Evolutionary conservation across 2,329 filamentous ascomycete genomes (phyloP).

Genomic region (Hypoxylon sp.): DNA sequence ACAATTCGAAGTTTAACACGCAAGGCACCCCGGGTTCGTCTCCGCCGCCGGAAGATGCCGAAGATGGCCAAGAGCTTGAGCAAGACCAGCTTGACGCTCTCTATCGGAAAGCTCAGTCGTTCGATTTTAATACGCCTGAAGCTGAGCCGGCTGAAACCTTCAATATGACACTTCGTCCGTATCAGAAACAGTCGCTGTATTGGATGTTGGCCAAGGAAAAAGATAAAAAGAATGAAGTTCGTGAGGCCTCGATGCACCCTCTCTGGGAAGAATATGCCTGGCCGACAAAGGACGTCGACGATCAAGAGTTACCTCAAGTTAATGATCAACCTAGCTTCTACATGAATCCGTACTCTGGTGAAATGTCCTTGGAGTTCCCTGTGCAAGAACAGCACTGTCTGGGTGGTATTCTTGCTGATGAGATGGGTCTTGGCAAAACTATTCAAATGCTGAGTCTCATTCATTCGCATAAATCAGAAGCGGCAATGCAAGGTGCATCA

Average conservation of each 20-base stretch:
- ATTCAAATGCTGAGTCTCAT: conserved; percentile 98
- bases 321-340: conserved; percentile 83
- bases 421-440: conserved; percentile 98
- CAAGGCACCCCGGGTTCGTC: conserved; percentile 62
- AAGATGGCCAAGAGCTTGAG: conserved; percentile 92
- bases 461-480: conserved; percentile 81
- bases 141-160: conserved; percentile 88
- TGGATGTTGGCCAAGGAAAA: conserved; percentile 98
- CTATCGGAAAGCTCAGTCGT: conserved; percentile 96
- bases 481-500: conserved; percentile 56
- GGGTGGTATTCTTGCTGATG: conserved; percentile 92
- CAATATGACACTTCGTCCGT: conserved; percentile 85
- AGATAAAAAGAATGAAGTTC: conserved; percentile 75
- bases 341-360: conserved; percentile 96
- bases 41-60: conserved; percentile 74
- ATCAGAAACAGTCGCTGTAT: conserved; percentile 93
- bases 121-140: conserved; percentile 93
- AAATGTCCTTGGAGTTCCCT: conserved; percentile 91
- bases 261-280: conserved; percentile 96
- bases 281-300: conserved; percentile 90
- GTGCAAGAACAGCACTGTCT: conserved; percentile 94
- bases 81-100: conserved; percentile 94
- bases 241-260: conserved; percentile 91
- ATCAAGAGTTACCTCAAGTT: conserved; percentile 77
- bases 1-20: conserved; percentile 58